Evolutionary conservation across 805 yeast genomes (phyloP), one percentile per base, ranked within the genome.

Genomic region (Saccharomycopsis vini): DNA sequence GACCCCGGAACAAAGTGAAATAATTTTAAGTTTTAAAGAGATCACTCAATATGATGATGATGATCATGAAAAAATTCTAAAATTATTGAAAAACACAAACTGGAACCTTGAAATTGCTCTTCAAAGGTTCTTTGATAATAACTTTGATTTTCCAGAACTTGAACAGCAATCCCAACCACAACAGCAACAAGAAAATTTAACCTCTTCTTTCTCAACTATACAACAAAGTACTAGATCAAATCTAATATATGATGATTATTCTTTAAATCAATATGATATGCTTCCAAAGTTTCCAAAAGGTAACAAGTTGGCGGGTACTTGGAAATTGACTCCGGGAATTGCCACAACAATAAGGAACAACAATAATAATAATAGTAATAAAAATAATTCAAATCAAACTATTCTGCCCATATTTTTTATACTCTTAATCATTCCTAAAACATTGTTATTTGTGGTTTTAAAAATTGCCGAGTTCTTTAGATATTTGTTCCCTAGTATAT

Each of bases 401-500:
- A 10, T 15, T 3, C 34, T 38, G 12, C 71, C 79, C 2, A 43
- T 77, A 5, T 55, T 80, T 52, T 63, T 79, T 41, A 55, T 79
- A 1, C 52, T 81, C 2, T 58, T 79, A 56, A 49, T 80, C 5
- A 58, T 81, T 9, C 89, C 88, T 10, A 70, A 66, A 44, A 52
- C 77, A 1, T 39, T 75, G 6, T 61, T 74, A 39, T 62, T 64
- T 7, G 42, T 74, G 6, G 53, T 74, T 1, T 54, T 66, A 9
- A 67, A 75, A 1, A 43, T 70, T 3, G 57, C 59, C n/a, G 59
- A 51, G 12, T 3, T 67, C 1, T 42, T 69, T 13, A 60, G 61
- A 3, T 53, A 56, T n/a, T 24, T 63, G 2, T 62, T 66, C 40
- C 72, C 73, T 2, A 53, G 4, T 55, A 58, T 10, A 3, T 33